Conservation (phyloP, 2,329 filamentous ascomycete species). For the Botrytis elliptica region DNA sequence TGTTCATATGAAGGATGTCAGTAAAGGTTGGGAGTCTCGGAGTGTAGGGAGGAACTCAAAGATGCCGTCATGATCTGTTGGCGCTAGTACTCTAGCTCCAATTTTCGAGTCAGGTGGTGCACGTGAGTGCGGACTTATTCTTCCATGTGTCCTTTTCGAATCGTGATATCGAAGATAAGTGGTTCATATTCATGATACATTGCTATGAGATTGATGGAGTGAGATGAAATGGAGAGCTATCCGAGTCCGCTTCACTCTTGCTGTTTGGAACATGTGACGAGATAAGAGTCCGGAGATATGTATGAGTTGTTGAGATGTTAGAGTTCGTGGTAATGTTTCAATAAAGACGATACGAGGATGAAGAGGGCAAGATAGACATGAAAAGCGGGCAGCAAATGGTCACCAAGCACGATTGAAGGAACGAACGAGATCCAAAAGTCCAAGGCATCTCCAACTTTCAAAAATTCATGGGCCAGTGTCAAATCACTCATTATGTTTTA, state of each 20-base stretch:
- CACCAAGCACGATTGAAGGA: too few species aligned
- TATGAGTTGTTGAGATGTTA: background rate
- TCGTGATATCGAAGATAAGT: background rate
- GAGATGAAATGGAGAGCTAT: background rate
- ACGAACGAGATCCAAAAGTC: background rate
- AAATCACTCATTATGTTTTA: background rate
- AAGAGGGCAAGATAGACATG: fast-evolving
- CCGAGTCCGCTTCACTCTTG: background rate
- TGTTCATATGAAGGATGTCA: background rate
- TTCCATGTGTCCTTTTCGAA: background rate
- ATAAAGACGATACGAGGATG: background rate
- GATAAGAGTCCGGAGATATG: background rate
- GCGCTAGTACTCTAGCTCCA: background rate
- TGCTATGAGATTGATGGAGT: background rate
- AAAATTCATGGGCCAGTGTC: background rate
- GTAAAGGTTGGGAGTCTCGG: background rate
- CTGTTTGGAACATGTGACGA: background rate
- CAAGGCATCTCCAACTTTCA: background rate
- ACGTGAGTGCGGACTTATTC: background rate
- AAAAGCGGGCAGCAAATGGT: too few species aligned
- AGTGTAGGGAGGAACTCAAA: background rate
- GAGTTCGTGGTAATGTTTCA: background rate
- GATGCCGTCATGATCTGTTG: background rate
- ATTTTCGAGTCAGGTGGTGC: background rate
- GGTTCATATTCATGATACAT: background rate